Evolutionary conservation across 345 rosid species (phyloP).

Genomic region (Turritis glabra): DNA sequence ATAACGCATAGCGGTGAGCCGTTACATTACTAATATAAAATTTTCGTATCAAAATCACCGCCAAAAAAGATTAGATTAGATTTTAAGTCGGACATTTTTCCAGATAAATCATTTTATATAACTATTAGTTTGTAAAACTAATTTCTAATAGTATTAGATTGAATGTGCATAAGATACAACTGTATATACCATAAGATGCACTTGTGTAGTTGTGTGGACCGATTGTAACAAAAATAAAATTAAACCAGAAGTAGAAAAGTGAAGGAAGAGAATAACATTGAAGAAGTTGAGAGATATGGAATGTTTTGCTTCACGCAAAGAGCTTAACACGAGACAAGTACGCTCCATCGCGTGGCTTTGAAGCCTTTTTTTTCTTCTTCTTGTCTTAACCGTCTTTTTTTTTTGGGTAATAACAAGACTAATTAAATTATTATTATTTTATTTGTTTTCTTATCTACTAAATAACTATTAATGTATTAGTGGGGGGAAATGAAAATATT

Average conservation of each 20-base stretch:
- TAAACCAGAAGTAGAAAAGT: constrained; percentile 22
- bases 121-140: not conserved
- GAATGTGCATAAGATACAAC: not conserved
- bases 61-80: not conserved
- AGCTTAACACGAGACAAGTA: constrained; percentile 62
- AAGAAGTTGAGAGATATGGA: constrained; percentile 50
- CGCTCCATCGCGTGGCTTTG: constrained; percentile 93
- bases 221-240: not conserved
- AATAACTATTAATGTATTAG: not conserved
- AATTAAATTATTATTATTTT: not conserved
- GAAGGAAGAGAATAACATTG: constrained; percentile 4
- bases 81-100: too few species aligned
- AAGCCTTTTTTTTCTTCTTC: constrained; percentile 21
- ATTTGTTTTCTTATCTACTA: constrained; percentile 6
- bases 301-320: constrained; percentile 99
- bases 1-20: constrained; percentile 1
- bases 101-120: not conserved
- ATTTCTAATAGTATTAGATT: not conserved
- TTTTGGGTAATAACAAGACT: constrained; percentile 7
- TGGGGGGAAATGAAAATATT: constrained; percentile 6
- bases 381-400: constrained; percentile 20
- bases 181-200: not conserved
- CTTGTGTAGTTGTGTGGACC: not conserved
- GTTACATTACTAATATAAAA: constrained; percentile 5
- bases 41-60: not conserved